A percentile compares a stretch with the other conserved stretches of the same genome.
These are phyloP conservation scores for Wallacemonas sp. DNA, from an alignment of 208 protist species.

Conservation along the genomic window DNA sequence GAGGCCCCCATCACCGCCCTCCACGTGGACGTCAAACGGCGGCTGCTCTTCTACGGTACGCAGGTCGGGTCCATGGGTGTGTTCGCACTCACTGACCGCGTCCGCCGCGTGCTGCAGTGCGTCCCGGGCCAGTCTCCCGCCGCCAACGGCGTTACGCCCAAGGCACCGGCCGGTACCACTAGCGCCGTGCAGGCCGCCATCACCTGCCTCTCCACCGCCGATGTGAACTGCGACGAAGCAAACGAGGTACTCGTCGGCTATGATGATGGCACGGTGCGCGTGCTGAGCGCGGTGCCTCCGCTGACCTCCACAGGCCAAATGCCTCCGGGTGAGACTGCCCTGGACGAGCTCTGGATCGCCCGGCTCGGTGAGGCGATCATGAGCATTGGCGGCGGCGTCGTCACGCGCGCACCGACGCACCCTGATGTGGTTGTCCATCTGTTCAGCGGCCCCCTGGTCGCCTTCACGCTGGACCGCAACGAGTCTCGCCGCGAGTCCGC, in stretches of 20 bases:
- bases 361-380: conserved; percentile 57
- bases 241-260: conserved; percentile 77
- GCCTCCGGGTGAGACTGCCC: conserved; percentile 7
- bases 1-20: conserved; percentile 73
- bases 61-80: conserved; percentile 71
- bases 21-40: conserved; percentile 18
- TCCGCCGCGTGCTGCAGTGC: not conserved
- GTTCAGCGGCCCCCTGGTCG: conserved; percentile 70
- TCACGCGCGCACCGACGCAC: conserved; percentile 35
- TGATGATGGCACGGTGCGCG: conserved; percentile 72
- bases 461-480: conserved; percentile 50
- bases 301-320: conserved; percentile 1
- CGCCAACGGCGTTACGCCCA: conserved; percentile 25
- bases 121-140: conserved; percentile 20
- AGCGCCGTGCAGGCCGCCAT: conserved; percentile 27
- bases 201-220: conserved; percentile 40
- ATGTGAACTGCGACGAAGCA: conserved; percentile 62
- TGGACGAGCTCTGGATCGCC: conserved; percentile 41
- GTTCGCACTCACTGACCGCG: conserved; percentile 25
- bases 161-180: not conserved
- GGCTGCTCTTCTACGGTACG: conserved; percentile 76
- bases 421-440: conserved; percentile 73
- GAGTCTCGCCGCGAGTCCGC: conserved; percentile 15
- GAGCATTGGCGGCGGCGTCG: conserved; percentile 57
- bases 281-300: conserved; percentile 33